Percentiles rank a stretch among this genome's conserved stretches.
phyloP scores from a whole-genome alignment of 2,329 filamentous ascomycete genomes.

The Colletotrichum tanaceti region DNA sequence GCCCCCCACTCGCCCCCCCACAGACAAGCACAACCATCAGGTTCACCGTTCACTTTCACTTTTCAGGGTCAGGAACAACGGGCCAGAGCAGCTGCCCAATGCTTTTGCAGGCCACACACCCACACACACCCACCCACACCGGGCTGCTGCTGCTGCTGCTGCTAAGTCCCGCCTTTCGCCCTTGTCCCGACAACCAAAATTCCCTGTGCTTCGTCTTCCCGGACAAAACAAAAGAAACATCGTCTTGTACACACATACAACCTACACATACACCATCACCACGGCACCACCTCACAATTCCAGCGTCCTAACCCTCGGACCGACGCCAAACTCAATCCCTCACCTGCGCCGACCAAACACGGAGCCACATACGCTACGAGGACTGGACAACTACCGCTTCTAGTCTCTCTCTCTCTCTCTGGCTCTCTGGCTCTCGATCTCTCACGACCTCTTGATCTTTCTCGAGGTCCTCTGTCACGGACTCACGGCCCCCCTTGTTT shows the following conservation, averaged over 20 bases:
- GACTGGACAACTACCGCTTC: slow-evolving; percentile 23
- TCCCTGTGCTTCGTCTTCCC: slow-evolving; percentile 23
- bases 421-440: too few relatives aligned
- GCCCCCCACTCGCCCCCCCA: slow-evolving; percentile 5
- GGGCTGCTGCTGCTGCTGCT: background rate
- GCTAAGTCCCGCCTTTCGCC: slow-evolving; percentile 6
- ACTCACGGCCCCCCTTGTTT: slow-evolving; percentile 35
- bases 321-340: slow-evolving; percentile 15
- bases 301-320: slow-evolving; percentile 16
- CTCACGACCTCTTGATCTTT: background rate
- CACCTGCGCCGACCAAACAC: slow-evolving; percentile 7
- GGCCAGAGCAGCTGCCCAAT: slow-evolving; percentile 5
- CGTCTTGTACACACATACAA: background rate
- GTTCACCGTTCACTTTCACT: background rate
- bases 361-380: slow-evolving; percentile 20
- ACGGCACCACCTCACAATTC: background rate
- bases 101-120: background rate
- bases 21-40: background rate
- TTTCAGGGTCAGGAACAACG: slow-evolving; percentile 6
- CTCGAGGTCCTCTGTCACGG: slow-evolving; percentile 6
- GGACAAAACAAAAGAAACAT: slow-evolving; percentile 32
- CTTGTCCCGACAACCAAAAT: slow-evolving; percentile 41
- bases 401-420: too few relatives aligned
- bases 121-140: background rate
- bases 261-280: background rate